Base-by-base conservation (phyloP, 2,329 filamentous ascomycete species). In the Ilyonectria robusta region DNA sequence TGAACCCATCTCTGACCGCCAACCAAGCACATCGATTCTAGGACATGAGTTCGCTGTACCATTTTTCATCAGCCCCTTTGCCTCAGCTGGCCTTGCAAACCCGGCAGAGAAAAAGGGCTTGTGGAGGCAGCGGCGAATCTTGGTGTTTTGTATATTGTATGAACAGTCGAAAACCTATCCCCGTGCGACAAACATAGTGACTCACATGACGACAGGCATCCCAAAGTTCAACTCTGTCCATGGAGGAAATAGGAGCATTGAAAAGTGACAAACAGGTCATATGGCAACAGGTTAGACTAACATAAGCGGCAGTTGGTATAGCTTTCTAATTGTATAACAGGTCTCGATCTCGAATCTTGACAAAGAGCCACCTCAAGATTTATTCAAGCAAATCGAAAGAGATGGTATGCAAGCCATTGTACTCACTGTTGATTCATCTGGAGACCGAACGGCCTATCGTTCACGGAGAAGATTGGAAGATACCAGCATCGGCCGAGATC, bases 51-150 rank as follows among this genome's bases (percentile, higher is more conserved):
- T 86, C 74, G 83, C 81, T 0, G 80, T 81, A 0, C 85, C 85
- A 17, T 83, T 87, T 76, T 87, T 84, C 78, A 87, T 87, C 72
- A 80, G 79, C 54, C 84, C 85, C 1, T 81, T 80, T 6, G 83
- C 84, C 13, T 79, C 80, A 5, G 85, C 78, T 8, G 81, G 76
- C 44, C 82, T 82, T 56, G 84, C 74, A 2, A 79, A 87, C 68
- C 74, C 77, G 0, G 80, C 83, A 2, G 85, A 33, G 85, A 88
- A 76, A 67, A 81, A 4, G 84, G 84, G 69, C 76, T 88, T 35
- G 81, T 85, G 47, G 80, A 83, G 77, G 84, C 79, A n/a, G 85
- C 86, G 5, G 83, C 76, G 11, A 75, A 78, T 8, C 80, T 79
- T 8, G 77, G 82, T 54, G 84, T 87, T 58, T 78, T 86, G 2